Conservation (phyloP, 257 asterid genomes). For the Plantago ovata region DNA sequence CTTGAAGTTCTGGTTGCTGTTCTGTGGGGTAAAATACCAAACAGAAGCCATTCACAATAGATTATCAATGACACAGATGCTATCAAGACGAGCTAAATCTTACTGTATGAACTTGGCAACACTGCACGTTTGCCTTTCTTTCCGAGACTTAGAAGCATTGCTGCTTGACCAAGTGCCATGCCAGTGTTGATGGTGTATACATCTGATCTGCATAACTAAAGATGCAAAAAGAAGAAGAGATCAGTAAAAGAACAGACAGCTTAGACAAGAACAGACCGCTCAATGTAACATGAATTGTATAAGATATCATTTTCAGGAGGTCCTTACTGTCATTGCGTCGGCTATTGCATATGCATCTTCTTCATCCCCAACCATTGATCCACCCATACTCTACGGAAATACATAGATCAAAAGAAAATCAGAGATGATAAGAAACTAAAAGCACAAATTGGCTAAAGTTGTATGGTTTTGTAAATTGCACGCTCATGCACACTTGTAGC, state of each 20-base stretch:
- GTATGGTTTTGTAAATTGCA: neutral
- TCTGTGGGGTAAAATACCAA: no score
- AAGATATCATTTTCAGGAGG: slow-evolving; percentile 5
- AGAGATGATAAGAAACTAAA: neutral
- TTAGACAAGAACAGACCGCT: slow-evolving; percentile 7
- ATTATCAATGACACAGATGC: no score
- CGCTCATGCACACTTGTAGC: neutral
- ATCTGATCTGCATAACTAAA: slow-evolving; percentile 67
- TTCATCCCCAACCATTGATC: slow-evolving; percentile 90
- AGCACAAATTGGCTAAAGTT: neutral
- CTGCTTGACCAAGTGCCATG: slow-evolving; percentile 96
- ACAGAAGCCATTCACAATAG: no score
- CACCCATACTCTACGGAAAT: slow-evolving; percentile 56
- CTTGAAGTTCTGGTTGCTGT: no score
- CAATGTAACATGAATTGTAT: slow-evolving; percentile 2
- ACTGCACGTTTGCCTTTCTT: slow-evolving; percentile 73
- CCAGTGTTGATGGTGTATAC: slow-evolving; percentile 80
- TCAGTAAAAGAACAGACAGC: slow-evolving; percentile 9
- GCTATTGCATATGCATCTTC: slow-evolving; percentile 88
- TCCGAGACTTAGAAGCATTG: slow-evolving; percentile 87
- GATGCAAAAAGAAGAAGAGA: slow-evolving; percentile 8
- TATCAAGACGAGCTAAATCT: slow-evolving; percentile 21
- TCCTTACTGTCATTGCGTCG: slow-evolving; percentile 77
- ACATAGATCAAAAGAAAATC: slow-evolving; percentile 1
- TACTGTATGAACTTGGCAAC: slow-evolving; percentile 77